Conservation (phyloP, 139 green algal genomes). For the Nannochloris sp. region DNA sequence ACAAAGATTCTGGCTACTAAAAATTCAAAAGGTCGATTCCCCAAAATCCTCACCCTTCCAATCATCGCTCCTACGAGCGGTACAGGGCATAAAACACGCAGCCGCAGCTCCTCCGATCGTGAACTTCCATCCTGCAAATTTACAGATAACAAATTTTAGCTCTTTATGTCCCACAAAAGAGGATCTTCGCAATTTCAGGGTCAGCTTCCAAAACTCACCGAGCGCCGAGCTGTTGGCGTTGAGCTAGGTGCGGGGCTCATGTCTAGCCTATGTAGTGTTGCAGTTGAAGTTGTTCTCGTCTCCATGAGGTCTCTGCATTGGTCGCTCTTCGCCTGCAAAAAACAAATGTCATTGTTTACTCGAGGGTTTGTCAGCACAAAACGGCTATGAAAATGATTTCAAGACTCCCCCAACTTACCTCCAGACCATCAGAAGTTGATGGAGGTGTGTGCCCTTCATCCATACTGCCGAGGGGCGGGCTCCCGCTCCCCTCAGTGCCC, state of each 20-base stretch:
- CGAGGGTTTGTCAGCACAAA: not conserved
- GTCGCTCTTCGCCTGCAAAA: not conserved
- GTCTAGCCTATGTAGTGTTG: constrained; percentile 4
- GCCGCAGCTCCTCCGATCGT: not conserved
- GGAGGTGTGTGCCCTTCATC: no score
- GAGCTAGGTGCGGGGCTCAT: constrained; percentile 8
- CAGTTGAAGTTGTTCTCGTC: constrained; percentile 4
- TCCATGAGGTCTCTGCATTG: not conserved
- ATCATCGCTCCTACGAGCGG: constrained; percentile 16
- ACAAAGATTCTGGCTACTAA: no score
- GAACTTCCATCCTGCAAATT: constrained; percentile 5
- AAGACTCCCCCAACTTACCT: no score
- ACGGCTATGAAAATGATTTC: not conserved
- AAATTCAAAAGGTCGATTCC: not conserved
- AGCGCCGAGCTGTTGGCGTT: not conserved
- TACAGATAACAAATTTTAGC: not conserved
- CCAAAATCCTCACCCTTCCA: constrained; percentile 17
- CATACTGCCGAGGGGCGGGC: no score
- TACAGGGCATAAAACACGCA: constrained; percentile 20
- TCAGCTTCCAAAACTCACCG: constrained; percentile 13
- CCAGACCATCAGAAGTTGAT: no score
- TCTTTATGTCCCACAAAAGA: no score
- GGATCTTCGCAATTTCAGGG: no score
- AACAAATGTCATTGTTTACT: not conserved
- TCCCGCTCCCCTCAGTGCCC: no score